Evolutionary conservation across 768 basidiomycete genomes (phyloP).

Genomic region (Boletellus emodensis): DNA sequence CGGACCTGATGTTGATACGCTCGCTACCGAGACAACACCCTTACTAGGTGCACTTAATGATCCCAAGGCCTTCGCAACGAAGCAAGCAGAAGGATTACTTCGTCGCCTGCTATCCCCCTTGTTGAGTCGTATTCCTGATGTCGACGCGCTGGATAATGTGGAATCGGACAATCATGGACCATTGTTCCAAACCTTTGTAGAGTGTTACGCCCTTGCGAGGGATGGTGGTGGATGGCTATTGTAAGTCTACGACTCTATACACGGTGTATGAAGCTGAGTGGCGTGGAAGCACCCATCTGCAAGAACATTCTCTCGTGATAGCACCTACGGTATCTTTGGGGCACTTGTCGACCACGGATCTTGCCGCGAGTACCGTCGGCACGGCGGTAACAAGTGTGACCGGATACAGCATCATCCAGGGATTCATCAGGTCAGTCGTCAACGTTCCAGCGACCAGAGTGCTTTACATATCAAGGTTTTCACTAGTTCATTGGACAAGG

Average conservation of each 20-base stretch:
- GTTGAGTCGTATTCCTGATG: slow-evolving; percentile 13
- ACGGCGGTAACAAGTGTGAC: slow-evolving; percentile 41
- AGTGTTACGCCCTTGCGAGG: slow-evolving; percentile 21
- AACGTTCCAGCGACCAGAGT: background rate
- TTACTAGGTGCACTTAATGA: slow-evolving; percentile 22
- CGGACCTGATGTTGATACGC: background rate
- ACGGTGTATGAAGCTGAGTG: background rate
- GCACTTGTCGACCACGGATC: slow-evolving; percentile 49
- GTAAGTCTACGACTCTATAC: slow-evolving; percentile 6
- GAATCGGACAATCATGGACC: slow-evolving; percentile 5
- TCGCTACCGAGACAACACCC: slow-evolving; percentile 23
- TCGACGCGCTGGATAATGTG: slow-evolving; percentile 17
- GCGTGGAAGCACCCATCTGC: slow-evolving; percentile 14
- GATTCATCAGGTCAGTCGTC: slow-evolving; percentile 34
- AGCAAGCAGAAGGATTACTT: slow-evolving; percentile 17
- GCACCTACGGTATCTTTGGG: slow-evolving; percentile 40
- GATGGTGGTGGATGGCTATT: slow-evolving; percentile 22
- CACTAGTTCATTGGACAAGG: slow-evolving; percentile 20
- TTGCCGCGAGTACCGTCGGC: slow-evolving; percentile 47
- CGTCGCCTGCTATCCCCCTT: slow-evolving; percentile 14
- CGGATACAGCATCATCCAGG: slow-evolving; percentile 41
- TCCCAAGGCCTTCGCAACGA: slow-evolving; percentile 19
- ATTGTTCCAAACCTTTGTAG: slow-evolving; percentile 10
- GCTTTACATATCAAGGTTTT: slow-evolving; percentile 9
- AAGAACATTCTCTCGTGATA: slow-evolving; percentile 24